Evolutionary conservation across 2,329 filamentous ascomycete species (phyloP), one percentile per base, ranked within the genome.

Genomic region (Epichloe sibirici): DNA sequence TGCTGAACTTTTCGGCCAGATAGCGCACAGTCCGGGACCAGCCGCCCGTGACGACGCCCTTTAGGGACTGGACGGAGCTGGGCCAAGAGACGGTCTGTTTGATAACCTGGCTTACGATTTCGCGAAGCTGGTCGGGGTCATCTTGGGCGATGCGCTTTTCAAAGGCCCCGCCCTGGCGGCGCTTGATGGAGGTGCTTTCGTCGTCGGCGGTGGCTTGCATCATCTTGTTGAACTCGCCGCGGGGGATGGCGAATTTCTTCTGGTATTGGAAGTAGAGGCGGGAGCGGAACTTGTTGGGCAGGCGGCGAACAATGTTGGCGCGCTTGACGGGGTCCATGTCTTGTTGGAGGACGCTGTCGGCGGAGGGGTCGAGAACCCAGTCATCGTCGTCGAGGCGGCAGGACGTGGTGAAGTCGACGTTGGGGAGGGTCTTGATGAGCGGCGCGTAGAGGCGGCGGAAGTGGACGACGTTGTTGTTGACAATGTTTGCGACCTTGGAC

Each of bases 251-350:
- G 62, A 90, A 94, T 63, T 95, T 91, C 65, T 85, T 83, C 67
- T 95, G 90, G 67, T 96, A 98, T 62, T 90, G 83, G 68, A 95
- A 95, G 71, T 98, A 98, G 0, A 98, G 74, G 54, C 89, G 90
- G 51, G 86, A 81, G 39, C 93, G 82, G 76, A 98, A 97, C 5
- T 83, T 77, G 61, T 86, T 85, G 4, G 93, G 93, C 11, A 98
- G 74, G 12, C 93, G 85, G 5, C 93, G 83, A 9, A 98, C 91
- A 88, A 98, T 98, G 69, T 98, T 98, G 17, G 88, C 89, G 53
- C 93, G 83, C 63, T 87, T 90, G 53, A 88, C 72, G 0, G 90
- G 88, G 61, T 95, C 88, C 90, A 97, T 94, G 62, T 97, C 90
- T 68, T 98, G 93, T 43, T 78, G 75, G 21, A 98, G 74, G 15